Conservation (phyloP, 441 rosid genomes). For the Gossypium gossypioides region DNA sequence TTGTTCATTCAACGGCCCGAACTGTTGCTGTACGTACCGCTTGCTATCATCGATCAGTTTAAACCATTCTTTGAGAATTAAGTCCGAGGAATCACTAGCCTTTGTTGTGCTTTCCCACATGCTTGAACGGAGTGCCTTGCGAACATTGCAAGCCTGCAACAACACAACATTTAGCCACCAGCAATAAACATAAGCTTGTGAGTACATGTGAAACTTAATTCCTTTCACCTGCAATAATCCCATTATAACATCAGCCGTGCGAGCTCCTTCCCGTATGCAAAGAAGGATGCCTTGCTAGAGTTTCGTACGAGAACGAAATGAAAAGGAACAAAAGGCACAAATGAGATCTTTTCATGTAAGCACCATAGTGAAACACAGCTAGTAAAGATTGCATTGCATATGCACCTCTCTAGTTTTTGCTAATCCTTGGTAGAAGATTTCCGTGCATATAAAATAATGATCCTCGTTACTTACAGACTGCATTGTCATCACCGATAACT, state of each 20-base stretch:
- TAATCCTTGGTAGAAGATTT: constrained; percentile 24
- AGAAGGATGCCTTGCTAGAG: constrained; percentile 43
- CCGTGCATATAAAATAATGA: constrained; percentile 45
- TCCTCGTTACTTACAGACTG: constrained; percentile 34
- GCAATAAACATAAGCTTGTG: neutral
- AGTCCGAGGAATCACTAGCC: constrained; percentile 15
- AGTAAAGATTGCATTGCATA: neutral
- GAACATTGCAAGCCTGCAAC: constrained; percentile 45
- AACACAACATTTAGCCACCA: neutral
- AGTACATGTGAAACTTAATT: neutral
- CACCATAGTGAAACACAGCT: neutral
- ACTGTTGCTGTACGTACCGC: constrained; percentile 24
- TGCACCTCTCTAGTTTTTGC: constrained; percentile 28
- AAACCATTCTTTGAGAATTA: constrained; percentile 30
- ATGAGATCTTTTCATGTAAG: neutral
- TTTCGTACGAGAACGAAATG: constrained; percentile 2
- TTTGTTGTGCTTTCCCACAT: constrained; percentile 22
- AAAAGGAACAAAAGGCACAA: neutral
- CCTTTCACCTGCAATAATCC: constrained; percentile 55
- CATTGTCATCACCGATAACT: constrained; percentile 38
- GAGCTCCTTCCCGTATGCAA: constrained; percentile 51
- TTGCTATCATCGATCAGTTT: constrained; percentile 39
- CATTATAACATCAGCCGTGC: constrained; percentile 30
- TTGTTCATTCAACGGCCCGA: constrained; percentile 33
- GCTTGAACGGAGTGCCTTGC: constrained; percentile 30